Percentiles rank a stretch among this genome's conserved stretches.
Conservation (phyloP, 2,329 filamentous ascomycete genomes). For the Sphaerostilbella broomeana region DNA sequence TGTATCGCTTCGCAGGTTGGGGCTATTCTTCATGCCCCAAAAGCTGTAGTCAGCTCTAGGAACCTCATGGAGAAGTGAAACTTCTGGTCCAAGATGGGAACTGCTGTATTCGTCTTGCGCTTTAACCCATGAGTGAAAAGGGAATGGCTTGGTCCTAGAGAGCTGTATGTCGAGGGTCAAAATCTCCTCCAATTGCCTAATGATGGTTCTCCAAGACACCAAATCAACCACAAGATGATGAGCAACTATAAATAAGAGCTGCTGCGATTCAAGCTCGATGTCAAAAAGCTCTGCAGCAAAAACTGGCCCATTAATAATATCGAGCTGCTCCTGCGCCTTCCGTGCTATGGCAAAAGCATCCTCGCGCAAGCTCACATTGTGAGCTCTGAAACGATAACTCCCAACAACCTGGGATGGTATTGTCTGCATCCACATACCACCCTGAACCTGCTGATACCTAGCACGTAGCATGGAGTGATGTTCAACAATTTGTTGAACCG, state of each 20-base stretch:
- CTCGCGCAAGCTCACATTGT: not conserved
- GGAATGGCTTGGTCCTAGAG: conserved; percentile 6
- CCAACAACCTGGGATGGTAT: conserved; percentile 1
- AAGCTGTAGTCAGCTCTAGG: not conserved
- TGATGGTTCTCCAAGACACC: conserved; percentile 40
- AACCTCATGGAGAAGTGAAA: not conserved
- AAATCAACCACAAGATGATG: conserved; percentile 38
- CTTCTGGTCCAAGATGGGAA: not conserved
- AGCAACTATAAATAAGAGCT: conserved; percentile 28
- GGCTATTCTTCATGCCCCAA: conserved; percentile 1
- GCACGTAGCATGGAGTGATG: conserved; percentile 17
- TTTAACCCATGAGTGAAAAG: not conserved
- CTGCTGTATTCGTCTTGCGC: conserved; percentile 6
- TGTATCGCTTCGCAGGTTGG: not conserved
- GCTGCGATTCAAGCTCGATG: conserved; percentile 13
- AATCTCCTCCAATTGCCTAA: conserved; percentile 37
- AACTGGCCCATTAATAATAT: conserved; percentile 14
- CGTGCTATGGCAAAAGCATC: not conserved
- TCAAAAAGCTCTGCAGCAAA: conserved; percentile 16
- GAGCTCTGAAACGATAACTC: not conserved
- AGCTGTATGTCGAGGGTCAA: too few species aligned
- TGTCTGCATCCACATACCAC: conserved; percentile 8
- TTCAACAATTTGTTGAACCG: conserved; percentile 9
- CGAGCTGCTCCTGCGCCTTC: conserved; percentile 7
- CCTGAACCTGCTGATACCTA: conserved; percentile 6